A percentile compares a stretch with the other conserved stretches of the same genome.
Evolutionary conservation across 2,329 filamentous ascomycete genomes (phyloP).

Genomic region (Coniella vitis): DNA sequence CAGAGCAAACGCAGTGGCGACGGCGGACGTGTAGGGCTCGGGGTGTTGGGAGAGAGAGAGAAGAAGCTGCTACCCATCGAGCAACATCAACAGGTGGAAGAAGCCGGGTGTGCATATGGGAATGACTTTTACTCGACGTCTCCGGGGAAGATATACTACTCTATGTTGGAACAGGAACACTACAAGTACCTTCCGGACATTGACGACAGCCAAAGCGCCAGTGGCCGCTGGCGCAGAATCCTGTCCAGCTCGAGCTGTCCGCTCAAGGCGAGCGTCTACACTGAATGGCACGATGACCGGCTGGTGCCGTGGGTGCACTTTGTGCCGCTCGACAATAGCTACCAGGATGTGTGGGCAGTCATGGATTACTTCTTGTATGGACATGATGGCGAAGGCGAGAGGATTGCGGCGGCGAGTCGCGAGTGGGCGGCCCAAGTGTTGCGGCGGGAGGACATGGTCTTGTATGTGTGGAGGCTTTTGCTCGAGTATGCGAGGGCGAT

Average conservation of each 20-base stretch:
- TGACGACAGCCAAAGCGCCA: conserved; percentile 63
- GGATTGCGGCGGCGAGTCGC: conserved; percentile 53
- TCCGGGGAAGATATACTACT: conserved; percentile 23
- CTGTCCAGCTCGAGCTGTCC: conserved; percentile 57
- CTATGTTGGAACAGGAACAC: conserved; percentile 42
- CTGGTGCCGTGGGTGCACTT: conserved; percentile 67
- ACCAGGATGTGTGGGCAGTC: conserved; percentile 58
- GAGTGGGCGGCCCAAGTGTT: conserved; percentile 56
- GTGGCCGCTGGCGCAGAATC: conserved; percentile 55
- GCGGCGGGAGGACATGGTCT: conserved; percentile 57
- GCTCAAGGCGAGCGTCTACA: conserved; percentile 65
- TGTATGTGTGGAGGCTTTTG: conserved; percentile 57
- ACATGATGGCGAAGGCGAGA: conserved; percentile 48
- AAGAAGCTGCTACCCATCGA: no score
- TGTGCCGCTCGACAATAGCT: conserved; percentile 63
- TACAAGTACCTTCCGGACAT: conserved; percentile 63
- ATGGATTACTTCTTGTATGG: conserved; percentile 57
- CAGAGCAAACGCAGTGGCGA: no score
- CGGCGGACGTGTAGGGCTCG: no score
- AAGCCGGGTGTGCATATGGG: conserved; percentile 32
- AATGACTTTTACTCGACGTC: conserved; percentile 29
- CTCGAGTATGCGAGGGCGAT: conserved; percentile 50
- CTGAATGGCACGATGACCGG: conserved; percentile 69
- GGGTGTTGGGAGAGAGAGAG: no score
- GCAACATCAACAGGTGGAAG: neutral